A percentile compares a stretch with the other conserved stretches of the same genome.
Evolutionary conservation across 768 basidiomycete genomes (phyloP).

Genomic region (Xerocomus potaroensis): DNA sequence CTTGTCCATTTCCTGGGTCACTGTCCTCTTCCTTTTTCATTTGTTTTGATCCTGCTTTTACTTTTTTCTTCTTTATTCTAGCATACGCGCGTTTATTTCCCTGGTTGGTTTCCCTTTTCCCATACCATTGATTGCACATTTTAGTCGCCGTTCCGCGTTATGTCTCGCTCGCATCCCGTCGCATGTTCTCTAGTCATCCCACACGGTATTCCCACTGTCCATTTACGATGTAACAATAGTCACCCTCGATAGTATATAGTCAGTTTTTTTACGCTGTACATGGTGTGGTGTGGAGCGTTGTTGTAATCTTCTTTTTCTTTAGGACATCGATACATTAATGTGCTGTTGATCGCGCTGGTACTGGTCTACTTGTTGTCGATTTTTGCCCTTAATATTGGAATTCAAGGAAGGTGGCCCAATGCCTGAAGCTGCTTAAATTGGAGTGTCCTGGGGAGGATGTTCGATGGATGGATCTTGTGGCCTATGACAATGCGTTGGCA

Average conservation of each 20-base stretch:
- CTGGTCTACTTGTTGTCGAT: too few relatives aligned
- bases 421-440: too few relatives aligned
- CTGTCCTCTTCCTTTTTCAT: constrained; percentile 6
- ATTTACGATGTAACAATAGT: constrained; percentile 35
- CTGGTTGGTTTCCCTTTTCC: background rate
- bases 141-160: constrained; percentile 6
- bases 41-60: constrained; percentile 9
- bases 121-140: constrained; percentile 18
- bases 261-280: too few relatives aligned
- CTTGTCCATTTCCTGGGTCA: constrained; percentile 6
- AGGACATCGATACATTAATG: too few relatives aligned
- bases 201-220: constrained; percentile 26
- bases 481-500: too few relatives aligned
- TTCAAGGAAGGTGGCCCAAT: too few relatives aligned
- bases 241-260: constrained; percentile 28
- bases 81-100: constrained; percentile 1
- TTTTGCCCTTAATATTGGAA: too few relatives aligned
- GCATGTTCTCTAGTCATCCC: constrained; percentile 19
- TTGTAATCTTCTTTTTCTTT: too few relatives aligned
- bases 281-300: too few relatives aligned
- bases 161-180: constrained; percentile 19
- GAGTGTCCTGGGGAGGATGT: too few relatives aligned
- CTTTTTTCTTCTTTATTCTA: constrained; percentile 12
- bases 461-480: too few relatives aligned
- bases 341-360: too few relatives aligned